Evolutionary conservation across 1,139 yeast genomes (phyloP).

Genomic region (Ashbya aceris): DNA sequence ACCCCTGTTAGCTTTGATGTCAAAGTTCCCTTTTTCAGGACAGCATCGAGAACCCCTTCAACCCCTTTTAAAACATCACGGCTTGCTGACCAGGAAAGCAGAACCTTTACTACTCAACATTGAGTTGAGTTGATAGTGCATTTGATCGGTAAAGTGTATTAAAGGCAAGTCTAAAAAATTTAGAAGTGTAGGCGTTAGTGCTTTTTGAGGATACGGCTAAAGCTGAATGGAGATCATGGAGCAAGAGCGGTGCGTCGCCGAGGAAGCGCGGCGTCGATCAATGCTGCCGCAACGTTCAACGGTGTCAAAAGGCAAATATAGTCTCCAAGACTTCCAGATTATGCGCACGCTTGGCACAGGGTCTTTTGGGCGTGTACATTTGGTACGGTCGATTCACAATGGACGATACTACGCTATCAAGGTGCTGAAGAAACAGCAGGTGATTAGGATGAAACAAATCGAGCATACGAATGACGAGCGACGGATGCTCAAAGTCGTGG

Average conservation of each 20-base stretch:
- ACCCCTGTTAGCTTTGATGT: too few relatives aligned
- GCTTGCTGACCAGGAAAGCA: too few relatives aligned
- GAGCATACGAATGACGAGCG: constrained; percentile 98
- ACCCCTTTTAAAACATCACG: too few relatives aligned
- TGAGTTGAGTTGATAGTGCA: too few relatives aligned
- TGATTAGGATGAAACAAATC: constrained; percentile 92
- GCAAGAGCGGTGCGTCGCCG: background rate
- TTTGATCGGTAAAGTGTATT: too few relatives aligned
- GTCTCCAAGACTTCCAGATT: constrained; percentile 79
- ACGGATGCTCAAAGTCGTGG: constrained; percentile 84
- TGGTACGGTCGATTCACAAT: constrained; percentile 87
- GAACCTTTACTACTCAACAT: too few relatives aligned
- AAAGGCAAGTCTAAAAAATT: too few relatives aligned
- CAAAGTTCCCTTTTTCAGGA: too few relatives aligned
- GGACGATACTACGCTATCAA: constrained; percentile 92
- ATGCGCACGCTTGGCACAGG: constrained; percentile 95
- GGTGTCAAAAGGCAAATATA: constrained; percentile 77
- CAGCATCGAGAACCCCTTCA: too few relatives aligned
- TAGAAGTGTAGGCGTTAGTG: too few relatives aligned
- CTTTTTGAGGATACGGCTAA: background rate
- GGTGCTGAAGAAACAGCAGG: constrained; percentile 82
- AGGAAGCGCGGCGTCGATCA: constrained; percentile 13
- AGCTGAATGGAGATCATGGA: background rate
- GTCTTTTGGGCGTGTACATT: constrained; percentile 92
- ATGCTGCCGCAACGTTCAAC: constrained; percentile 37